Base-by-base conservation (phyloP, 805 yeast genomes). In the Ogataea wickerhamii region DNA sequence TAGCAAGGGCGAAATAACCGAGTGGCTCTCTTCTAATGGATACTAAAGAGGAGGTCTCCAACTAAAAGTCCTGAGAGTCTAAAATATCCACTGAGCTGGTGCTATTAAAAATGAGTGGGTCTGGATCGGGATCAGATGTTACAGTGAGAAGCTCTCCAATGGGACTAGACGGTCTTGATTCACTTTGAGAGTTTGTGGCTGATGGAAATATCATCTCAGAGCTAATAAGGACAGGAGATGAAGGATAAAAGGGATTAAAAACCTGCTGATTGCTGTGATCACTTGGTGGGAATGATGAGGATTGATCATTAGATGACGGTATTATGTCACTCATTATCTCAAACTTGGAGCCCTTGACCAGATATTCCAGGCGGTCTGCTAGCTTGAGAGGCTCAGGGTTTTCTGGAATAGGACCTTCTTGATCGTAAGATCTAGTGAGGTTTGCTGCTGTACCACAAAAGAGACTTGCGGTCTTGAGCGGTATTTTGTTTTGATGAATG, bases 1-100 rank as follows among this genome's bases (percentile, higher is more conserved):
- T 18, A 79, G 74, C 47, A 43, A 48, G 4, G 54, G 45, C 6
- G 64, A 55, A 26, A 74, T 79, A n/a, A 49, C 51, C 24, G 43
- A 43, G 12, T 78, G 79, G 78, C 56, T 76, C 23, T 28, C 37
- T 17, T 42, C 39, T 3, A 54, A 46, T 13, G 53, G 52, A 2
- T 53, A 47, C 21, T 51, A 32, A 32, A 19, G 7, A 12, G n/a
- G n/a, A 7, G 17, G 25, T 22, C 11, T 22, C 25, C 8, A 12
- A 22, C n/a, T n/a, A n/a, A 8, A 6, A 26, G 17, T 26, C 8
- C n/a, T 26, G 17, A 12, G 29, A 26, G n/a, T 26, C n/a, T 10
- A 14, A 14, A 26, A 26, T 8, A 7, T 13, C 29, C 7, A 26
- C 22, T 10, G 32, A 18, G 22, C 32, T 18, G 11, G 32, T 29